phyloP scores from a whole-genome alignment of 2,329 filamentous ascomycete species.

The Pseudogymnoascus sp. region DNA sequence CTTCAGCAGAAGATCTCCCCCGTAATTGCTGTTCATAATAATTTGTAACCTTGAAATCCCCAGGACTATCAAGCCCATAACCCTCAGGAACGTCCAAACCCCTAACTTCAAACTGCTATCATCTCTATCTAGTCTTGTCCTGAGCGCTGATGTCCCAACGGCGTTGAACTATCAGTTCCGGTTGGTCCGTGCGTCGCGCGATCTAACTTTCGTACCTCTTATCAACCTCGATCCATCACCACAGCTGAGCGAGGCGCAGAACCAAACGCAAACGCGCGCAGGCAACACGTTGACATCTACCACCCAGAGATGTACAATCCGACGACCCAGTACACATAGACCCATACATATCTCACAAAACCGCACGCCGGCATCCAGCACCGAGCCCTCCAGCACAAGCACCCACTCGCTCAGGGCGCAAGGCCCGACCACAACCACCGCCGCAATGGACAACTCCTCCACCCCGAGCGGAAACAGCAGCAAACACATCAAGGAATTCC shows the following conservation, averaged over 20 bases:
- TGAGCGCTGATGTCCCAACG: neutral
- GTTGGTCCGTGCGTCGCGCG: neutral
- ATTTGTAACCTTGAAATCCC: too few relatives aligned
- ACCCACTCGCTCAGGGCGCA: too few relatives aligned
- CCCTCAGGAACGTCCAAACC: too few relatives aligned
- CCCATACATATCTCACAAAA: neutral
- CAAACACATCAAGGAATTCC: conserved; percentile 42
- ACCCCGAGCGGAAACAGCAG: neutral
- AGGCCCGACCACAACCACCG: neutral
- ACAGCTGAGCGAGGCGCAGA: neutral
- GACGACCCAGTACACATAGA: neutral
- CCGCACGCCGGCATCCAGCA: too few relatives aligned
- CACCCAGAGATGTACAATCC: neutral
- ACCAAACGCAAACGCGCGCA: neutral
- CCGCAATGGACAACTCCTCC: neutral
- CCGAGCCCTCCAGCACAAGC: too few relatives aligned
- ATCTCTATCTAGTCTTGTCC: too few relatives aligned
- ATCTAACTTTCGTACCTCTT: conserved; percentile 1
- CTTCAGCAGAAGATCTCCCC: too few relatives aligned
- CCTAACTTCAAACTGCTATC: neutral
- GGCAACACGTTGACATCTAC: neutral
- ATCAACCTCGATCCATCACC: neutral
- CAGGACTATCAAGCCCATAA: too few relatives aligned
- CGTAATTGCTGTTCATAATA: too few relatives aligned
- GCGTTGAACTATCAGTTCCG: neutral